These are phyloP conservation scores for Candida saitoana DNA, from an alignment of 805 yeast genomes.

Conservation along the genomic window DNA sequence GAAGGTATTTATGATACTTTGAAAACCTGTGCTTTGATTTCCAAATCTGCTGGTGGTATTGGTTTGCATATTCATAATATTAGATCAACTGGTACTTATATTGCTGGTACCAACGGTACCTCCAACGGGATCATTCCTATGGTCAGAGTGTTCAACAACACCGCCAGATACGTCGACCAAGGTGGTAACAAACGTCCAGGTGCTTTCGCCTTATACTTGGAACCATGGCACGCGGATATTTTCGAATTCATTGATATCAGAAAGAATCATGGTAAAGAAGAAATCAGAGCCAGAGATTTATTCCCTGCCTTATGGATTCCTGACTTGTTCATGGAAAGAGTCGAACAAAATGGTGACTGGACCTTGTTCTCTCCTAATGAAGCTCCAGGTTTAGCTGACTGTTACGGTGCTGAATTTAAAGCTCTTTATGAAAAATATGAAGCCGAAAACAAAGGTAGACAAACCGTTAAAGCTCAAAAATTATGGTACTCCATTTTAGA, in stretches of 20 bases:
- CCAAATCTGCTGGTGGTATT: conserved; percentile 62
- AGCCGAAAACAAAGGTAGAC: conserved; percentile 46
- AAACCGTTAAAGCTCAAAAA: conserved; percentile 54
- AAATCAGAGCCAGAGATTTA: conserved; percentile 58
- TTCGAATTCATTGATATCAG: conserved; percentile 57
- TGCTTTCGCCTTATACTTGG: conserved; percentile 57
- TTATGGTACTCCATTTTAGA: conserved; percentile 59
- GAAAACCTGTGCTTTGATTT: conserved; percentile 58
- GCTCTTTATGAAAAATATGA: conserved; percentile 50
- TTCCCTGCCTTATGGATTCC: conserved; percentile 64
- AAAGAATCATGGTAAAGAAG: conserved; percentile 63
- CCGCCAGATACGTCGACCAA: conserved; percentile 62
- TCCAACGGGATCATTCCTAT: conserved; percentile 61
- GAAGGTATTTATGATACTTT: conserved; percentile 61
- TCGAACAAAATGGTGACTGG: conserved; percentile 54
- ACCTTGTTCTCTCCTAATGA: conserved; percentile 57
- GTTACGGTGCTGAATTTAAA: conserved; percentile 54
- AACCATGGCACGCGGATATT: conserved; percentile 63
- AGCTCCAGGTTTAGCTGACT: conserved; percentile 54
- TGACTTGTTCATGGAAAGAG: conserved; percentile 59
- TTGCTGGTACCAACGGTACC: conserved; percentile 61
- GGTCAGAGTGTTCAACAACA: conserved; percentile 60
- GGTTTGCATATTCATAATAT: conserved; percentile 60
- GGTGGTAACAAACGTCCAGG: conserved; percentile 67
- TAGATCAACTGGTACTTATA: conserved; percentile 56